A percentile compares a stretch with the other conserved stretches of the same genome.
phyloP scores from a whole-genome alignment of 192 early-diverging fungal genomes.

The Cladochytrium replicatum region DNA sequence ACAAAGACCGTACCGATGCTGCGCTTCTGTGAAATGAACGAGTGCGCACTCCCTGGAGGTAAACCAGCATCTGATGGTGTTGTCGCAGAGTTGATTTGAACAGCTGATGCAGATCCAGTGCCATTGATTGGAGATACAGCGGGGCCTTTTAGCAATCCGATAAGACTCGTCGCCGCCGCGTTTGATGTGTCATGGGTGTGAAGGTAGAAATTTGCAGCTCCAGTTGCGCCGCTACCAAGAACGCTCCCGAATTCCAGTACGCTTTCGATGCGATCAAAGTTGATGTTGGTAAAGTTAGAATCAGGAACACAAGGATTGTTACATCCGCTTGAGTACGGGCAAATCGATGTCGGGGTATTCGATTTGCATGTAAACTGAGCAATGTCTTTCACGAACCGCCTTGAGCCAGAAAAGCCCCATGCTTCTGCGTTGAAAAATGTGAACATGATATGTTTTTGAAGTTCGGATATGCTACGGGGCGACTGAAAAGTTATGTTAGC shows the following conservation, averaged over 20 bases:
- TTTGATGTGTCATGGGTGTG: slow-evolving; percentile 30
- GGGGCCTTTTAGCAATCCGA: too few relatives aligned
- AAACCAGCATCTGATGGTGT: neutral
- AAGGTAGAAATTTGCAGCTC: slow-evolving; percentile 16
- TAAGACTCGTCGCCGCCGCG: too few relatives aligned
- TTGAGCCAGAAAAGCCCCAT: slow-evolving; percentile 71
- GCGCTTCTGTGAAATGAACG: slow-evolving; percentile 51
- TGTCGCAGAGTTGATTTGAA: slow-evolving; percentile 4
- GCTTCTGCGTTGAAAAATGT: slow-evolving; percentile 63
- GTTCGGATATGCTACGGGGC: slow-evolving; percentile 15
- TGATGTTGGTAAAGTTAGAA: slow-evolving; percentile 55
- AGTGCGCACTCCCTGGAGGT: slow-evolving; percentile 66
- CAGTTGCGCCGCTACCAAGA: too few relatives aligned
- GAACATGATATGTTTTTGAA: slow-evolving; percentile 64
- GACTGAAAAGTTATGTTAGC: too few relatives aligned
- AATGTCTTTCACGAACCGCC: slow-evolving; percentile 71
- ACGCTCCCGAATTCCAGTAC: slow-evolving; percentile 64
- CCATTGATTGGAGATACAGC: too few relatives aligned
- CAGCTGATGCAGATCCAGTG: slow-evolving; percentile 5
- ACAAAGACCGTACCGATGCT: slow-evolving; percentile 56
- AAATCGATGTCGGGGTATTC: slow-evolving; percentile 9
- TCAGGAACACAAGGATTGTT: slow-evolving; percentile 50
- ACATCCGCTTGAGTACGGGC: slow-evolving; percentile 37
- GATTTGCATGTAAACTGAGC: slow-evolving; percentile 44
- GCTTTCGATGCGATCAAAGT: slow-evolving; percentile 53